Evolutionary conservation across 2,329 filamentous ascomycete genomes (phyloP), one percentile per base, ranked within the genome.

Genomic region (Chaetomiaceae sp.): DNA sequence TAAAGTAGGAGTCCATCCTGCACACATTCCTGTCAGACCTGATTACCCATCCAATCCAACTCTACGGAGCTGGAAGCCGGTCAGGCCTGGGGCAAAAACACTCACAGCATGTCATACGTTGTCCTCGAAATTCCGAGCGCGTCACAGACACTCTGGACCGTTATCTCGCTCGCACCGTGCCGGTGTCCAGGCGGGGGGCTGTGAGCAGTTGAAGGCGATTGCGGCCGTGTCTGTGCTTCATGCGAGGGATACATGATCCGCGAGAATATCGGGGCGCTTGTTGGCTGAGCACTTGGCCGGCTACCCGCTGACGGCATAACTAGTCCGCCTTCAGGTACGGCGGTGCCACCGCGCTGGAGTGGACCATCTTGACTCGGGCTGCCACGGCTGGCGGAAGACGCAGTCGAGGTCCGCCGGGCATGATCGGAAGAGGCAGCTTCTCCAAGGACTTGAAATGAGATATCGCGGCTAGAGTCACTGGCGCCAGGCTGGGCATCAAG

Each of bases 1-100:
- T 44, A 23, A 44, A 44, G n/a, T 44, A 44, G 8, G 29, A 44
- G 16, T 33, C 41, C 41, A 44, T 44, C 5, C 41, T 44, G 29
- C 1, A 2, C 9, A 32, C 16, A 9, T 27, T 5, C 2, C 2
- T 10, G 18, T 32, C 29, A 44, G 16, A n/a, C n/a, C n/a, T n/a
- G 21, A 5, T 23, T 38, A 23, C 5, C 25, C 25, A 5, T 27
- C 25, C 5, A 9, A 27, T 27, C 25, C 9, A 27, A 27, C 25
- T 5, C 5, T 27, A 27, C 5, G 25, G 9, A 27, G 9, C 9
- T 27, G 25, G 25, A 27, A 27, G 25, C 25, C 25, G 9, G 25
- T 5, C 5, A 27, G 9, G n/a, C n/a, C n/a, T 27, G 9, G 5
- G 20, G 36, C 10, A 10, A 21, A 18, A 11, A 5, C 11, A 44